These are phyloP conservation scores for Ustilaginoidea virens DNA, from an alignment of 2,329 filamentous ascomycete species.

Conservation along the genomic window DNA sequence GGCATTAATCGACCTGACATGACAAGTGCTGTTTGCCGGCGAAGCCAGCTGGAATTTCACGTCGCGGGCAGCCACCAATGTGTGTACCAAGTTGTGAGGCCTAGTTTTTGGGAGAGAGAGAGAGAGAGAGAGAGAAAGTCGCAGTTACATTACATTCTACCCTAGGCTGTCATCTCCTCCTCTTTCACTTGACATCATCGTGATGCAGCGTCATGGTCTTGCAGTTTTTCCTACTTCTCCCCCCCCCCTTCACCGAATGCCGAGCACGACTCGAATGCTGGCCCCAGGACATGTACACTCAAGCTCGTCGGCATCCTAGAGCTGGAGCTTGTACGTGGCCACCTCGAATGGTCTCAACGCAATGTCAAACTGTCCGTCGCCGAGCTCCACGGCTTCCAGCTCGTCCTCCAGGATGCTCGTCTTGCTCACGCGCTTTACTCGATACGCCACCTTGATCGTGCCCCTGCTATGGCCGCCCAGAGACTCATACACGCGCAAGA, in stretches of 20 bases:
- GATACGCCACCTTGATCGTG: slow-evolving; percentile 49
- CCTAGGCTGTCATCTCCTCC: no score
- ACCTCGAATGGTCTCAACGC: slow-evolving; percentile 71
- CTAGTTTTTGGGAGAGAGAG: no score
- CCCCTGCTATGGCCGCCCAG: slow-evolving; percentile 69
- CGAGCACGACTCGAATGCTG: slow-evolving; percentile 8
- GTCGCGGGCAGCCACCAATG: no score
- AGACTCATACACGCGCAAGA: slow-evolving; percentile 77
- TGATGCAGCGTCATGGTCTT: no score
- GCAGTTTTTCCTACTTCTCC: no score
- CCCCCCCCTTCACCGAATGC: slow-evolving; percentile 2
- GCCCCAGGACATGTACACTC: slow-evolving; percentile 11
- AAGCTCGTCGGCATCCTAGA: slow-evolving; percentile 24
- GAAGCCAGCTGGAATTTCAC: no score
- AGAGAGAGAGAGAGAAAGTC: no score
- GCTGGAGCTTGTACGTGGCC: slow-evolving; percentile 55
- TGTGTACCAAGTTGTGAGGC: no score
- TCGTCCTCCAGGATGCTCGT: slow-evolving; percentile 85
- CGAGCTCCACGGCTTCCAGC: slow-evolving; percentile 44
- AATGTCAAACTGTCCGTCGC: slow-evolving; percentile 38
- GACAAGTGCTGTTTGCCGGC: no score
- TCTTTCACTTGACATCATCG: no score
- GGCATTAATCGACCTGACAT: no score
- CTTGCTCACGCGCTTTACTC: slow-evolving; percentile 65
- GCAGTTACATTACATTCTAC: no score